These are phyloP conservation scores for Amanita muscaria DNA, from an alignment of 768 basidiomycete species.

Conservation along the genomic window DNA sequence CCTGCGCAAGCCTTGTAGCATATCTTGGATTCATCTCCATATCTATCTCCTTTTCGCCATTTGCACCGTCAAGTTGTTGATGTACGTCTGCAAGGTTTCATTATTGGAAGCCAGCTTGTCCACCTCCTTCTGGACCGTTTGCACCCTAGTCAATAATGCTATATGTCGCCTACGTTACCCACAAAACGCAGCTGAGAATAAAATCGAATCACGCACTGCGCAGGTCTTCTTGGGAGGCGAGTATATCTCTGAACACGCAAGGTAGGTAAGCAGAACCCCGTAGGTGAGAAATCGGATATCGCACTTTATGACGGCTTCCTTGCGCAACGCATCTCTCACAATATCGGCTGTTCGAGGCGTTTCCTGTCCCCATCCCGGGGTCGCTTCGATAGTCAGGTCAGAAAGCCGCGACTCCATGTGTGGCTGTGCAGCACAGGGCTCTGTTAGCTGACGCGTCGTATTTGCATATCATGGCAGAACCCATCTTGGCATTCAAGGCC, in stretches of 20 bases:
- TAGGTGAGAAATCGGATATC: neutral
- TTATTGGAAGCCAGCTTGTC: slow-evolving; percentile 76
- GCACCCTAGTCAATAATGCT: slow-evolving; percentile 64
- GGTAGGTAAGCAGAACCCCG: neutral
- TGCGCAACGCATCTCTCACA: slow-evolving; percentile 67
- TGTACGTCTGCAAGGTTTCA: slow-evolving; percentile 80
- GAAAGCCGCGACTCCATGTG: slow-evolving; percentile 41
- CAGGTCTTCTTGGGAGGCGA: slow-evolving; percentile 68
- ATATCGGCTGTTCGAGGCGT: slow-evolving; percentile 46
- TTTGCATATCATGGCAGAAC: slow-evolving; percentile 29
- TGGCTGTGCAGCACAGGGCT: slow-evolving; percentile 1
- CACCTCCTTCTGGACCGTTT: slow-evolving; percentile 66
- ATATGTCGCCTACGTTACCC: neutral
- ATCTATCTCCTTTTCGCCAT: slow-evolving; percentile 69
- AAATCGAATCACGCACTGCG: slow-evolving; percentile 39
- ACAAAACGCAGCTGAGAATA: slow-evolving; percentile 4
- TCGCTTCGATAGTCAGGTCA: slow-evolving; percentile 29
- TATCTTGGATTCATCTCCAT: neutral
- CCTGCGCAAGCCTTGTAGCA: neutral
- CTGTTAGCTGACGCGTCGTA: slow-evolving; percentile 35
- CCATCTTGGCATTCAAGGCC: slow-evolving; percentile 53
- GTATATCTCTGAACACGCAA: slow-evolving; percentile 49
- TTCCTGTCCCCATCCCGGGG: slow-evolving; percentile 42
- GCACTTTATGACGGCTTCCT: slow-evolving; percentile 75
- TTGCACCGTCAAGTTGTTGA: slow-evolving; percentile 82